Evolutionary conservation across 2,329 filamentous ascomycete species (phyloP).

Genomic region (Apiospora pterosperma): DNA sequence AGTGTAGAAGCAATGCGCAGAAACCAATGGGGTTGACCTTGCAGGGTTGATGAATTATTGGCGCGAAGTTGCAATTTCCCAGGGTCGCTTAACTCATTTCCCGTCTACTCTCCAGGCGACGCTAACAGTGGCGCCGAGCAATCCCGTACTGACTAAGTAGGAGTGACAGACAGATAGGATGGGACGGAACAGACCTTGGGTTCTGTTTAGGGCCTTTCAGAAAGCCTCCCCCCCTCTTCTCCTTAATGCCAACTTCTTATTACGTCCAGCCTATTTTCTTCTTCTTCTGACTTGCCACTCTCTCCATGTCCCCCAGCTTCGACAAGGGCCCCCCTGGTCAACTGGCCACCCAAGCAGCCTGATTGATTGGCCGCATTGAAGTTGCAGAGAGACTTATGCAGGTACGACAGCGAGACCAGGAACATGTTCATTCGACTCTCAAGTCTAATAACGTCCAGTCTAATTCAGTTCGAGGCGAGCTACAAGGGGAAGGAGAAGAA

Average conservation of each 20-base stretch:
- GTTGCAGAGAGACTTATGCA: not conserved
- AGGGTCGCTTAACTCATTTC: conserved; percentile 6
- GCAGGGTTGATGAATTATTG: not conserved
- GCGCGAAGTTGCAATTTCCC: conserved; percentile 1
- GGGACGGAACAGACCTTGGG: not conserved
- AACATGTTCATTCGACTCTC: too few relatives aligned
- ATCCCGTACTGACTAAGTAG: not conserved
- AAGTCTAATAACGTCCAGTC: too few relatives aligned
- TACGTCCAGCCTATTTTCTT: not conserved
- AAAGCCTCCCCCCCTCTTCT: too few relatives aligned
- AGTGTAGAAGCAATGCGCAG: not conserved
- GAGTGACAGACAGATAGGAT: not conserved
- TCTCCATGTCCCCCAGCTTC: not conserved
- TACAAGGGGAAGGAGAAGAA: too few relatives aligned
- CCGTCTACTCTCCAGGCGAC: not conserved
- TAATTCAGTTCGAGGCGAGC: too few relatives aligned
- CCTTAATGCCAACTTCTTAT: not conserved
- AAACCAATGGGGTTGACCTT: not conserved
- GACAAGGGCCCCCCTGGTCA: not conserved
- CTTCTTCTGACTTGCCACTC: not conserved
- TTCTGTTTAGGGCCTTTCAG: too few relatives aligned
- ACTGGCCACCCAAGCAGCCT: not conserved
- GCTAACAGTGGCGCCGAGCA: conserved; percentile 5
- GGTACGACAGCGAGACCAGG: not conserved
- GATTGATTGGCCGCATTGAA: not conserved